Evolutionary conservation across 1,284 basidiomycete species (phyloP).

Genomic region (Sporisorium iseilematis-ciliati): DNA sequence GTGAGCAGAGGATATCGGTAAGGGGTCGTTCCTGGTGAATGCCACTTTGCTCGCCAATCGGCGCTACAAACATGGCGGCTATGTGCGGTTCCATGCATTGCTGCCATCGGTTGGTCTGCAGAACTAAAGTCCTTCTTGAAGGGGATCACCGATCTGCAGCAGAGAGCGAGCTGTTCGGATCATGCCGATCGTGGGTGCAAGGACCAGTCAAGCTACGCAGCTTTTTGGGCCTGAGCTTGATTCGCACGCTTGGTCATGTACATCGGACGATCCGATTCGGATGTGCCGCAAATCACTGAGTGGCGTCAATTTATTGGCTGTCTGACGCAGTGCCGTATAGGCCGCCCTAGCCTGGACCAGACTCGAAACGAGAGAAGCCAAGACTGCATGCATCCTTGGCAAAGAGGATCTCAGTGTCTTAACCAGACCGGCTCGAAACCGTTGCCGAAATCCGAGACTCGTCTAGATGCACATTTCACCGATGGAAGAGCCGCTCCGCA

Average conservation of each 20-base stretch:
- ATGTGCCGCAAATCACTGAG: background rate
- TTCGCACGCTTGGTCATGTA: no score
- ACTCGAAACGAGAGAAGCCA: no score
- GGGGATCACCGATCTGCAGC: no score
- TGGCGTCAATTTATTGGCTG: background rate
- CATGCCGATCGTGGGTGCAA: no score
- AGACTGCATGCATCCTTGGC: no score
- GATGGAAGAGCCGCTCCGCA: background rate
- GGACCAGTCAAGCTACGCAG: no score
- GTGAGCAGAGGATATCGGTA: background rate
- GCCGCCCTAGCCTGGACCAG: no score
- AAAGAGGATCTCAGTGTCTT: no score
- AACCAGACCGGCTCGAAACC: no score
- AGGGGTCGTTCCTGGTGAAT: constrained; percentile 16
- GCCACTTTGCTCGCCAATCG: constrained; percentile 1
- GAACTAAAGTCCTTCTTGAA: background rate
- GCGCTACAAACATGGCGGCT: background rate
- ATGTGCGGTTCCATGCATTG: background rate
- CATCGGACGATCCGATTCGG: background rate
- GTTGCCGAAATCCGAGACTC: background rate
- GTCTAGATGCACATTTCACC: background rate
- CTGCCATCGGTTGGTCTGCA: background rate
- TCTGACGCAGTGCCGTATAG: no score
- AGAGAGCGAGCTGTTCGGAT: no score
- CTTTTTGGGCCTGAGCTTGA: no score